Percentiles rank a stretch among this genome's conserved stretches.
Evolutionary conservation across 2,329 filamentous ascomycete genomes (phyloP).

Genomic region (Phyllachora maydis): DNA sequence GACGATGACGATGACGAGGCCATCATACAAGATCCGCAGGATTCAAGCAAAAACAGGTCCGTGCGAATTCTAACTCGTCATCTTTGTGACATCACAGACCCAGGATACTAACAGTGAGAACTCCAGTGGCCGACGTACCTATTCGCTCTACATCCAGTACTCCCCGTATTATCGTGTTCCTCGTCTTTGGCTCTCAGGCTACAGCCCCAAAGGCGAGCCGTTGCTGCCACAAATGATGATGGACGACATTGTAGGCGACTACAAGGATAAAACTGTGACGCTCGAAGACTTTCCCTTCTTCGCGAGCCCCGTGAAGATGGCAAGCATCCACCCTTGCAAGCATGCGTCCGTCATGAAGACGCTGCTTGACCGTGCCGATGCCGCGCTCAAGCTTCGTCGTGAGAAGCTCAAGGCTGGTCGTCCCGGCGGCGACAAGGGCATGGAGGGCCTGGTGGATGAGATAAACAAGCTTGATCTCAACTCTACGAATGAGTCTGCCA

Average conservation of each 20-base stretch:
- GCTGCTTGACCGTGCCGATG: constrained; percentile 83
- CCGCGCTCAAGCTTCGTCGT: constrained; percentile 70
- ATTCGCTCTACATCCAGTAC: constrained; percentile 97
- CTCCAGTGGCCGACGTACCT: constrained; percentile 66
- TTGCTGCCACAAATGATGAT: constrained; percentile 15
- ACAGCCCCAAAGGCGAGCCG: constrained; percentile 49
- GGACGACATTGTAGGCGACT: constrained; percentile 18
- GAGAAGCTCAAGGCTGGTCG: constrained; percentile 52
- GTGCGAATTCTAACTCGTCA: neutral
- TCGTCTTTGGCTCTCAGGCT: constrained; percentile 85
- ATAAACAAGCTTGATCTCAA: constrained; percentile 43
- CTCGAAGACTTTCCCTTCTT: constrained; percentile 96
- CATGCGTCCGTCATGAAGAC: constrained; percentile 98
- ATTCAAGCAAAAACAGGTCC: constrained; percentile 9
- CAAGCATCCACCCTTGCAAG: constrained; percentile 89
- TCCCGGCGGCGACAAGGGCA: constrained; percentile 30
- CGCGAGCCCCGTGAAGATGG: constrained; percentile 82
- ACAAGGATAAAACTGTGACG: constrained; percentile 67
- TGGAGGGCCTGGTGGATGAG: constrained; percentile 76
- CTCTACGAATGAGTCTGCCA: constrained; percentile 23
- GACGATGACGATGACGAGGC: constrained; percentile 95
- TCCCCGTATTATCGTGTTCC: constrained; percentile 92
- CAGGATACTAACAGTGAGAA: constrained; percentile 2
- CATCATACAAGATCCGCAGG: constrained; percentile 64
- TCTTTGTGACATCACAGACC: neutral